These are phyloP conservation scores for Neodidymelliopsis sp. DNA, from an alignment of 2,329 filamentous ascomycete genomes.

Conservation along the genomic window DNA sequence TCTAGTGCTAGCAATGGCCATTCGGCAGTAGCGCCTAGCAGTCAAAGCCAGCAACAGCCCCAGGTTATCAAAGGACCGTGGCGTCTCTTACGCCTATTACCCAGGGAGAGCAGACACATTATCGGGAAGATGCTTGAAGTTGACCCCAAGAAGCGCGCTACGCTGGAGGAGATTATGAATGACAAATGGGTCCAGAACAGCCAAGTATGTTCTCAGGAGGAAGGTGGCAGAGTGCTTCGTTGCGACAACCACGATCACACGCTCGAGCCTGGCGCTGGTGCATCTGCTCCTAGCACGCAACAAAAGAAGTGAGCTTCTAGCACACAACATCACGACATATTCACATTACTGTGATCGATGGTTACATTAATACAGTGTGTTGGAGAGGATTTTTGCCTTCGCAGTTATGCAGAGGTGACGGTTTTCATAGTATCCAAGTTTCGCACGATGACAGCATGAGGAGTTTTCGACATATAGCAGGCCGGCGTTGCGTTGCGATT, in stretches of 20 bases:
- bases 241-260: slow-evolving; percentile 84
- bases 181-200: slow-evolving; percentile 92
- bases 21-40: slow-evolving; percentile 29
- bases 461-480: slow-evolving; percentile 10
- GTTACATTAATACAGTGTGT: slow-evolving; percentile 12
- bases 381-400: slow-evolving; percentile 8
- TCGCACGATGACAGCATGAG: slow-evolving; percentile 5
- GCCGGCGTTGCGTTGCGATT: slow-evolving; percentile 8
- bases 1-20: slow-evolving; percentile 21
- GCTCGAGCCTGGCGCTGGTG: slow-evolving; percentile 69
- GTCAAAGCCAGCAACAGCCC: slow-evolving; percentile 60
- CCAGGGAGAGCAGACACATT: slow-evolving; percentile 87
- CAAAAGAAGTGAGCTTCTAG: slow-evolving; percentile 43
- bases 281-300: slow-evolving; percentile 41
- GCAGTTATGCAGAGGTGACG: slow-evolving; percentile 3
- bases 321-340: background rate
- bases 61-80: slow-evolving; percentile 87
- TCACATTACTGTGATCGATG: slow-evolving; percentile 4
- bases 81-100: slow-evolving; percentile 84
- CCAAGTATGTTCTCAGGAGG: slow-evolving; percentile 80
- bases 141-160: slow-evolving; percentile 81
- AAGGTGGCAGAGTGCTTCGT: slow-evolving; percentile 74
- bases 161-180: slow-evolving; percentile 82
- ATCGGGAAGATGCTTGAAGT: slow-evolving; percentile 92
- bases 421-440: slow-evolving; percentile 8